phyloP scores from a whole-genome alignment of 1,139 yeast genomes.

The Candida labiduridarum region DNA sequence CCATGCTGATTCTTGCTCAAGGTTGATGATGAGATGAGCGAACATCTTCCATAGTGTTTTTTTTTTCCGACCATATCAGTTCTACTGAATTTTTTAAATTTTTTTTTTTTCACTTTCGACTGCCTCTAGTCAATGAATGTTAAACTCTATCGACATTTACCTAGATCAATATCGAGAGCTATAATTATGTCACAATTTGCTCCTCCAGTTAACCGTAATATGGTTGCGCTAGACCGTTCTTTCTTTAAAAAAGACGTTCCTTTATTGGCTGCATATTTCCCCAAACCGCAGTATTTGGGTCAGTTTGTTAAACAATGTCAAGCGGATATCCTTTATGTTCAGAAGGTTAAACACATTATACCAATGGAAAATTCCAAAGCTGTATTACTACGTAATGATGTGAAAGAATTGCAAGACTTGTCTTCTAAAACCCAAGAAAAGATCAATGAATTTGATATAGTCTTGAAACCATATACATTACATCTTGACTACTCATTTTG shows the following conservation, averaged over 20 bases:
- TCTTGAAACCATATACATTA: constrained; percentile 56
- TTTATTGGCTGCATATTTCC: constrained; percentile 67
- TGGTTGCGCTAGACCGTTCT: constrained; percentile 65
- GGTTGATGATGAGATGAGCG: constrained; percentile 11
- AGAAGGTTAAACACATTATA: constrained; percentile 68
- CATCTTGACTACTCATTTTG: constrained; percentile 74
- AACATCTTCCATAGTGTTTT: background rate
- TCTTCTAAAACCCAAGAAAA: constrained; percentile 43
- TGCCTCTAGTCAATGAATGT: constrained; percentile 7
- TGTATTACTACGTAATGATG: constrained; percentile 51
- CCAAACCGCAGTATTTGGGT: constrained; percentile 65
- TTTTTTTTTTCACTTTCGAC: background rate
- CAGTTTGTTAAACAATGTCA: constrained; percentile 54
- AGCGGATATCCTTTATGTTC: constrained; percentile 60
- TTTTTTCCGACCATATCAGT: background rate
- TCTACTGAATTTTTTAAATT: background rate
- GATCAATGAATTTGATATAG: constrained; percentile 49
- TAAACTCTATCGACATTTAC: constrained; percentile 10
- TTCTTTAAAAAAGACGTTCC: constrained; percentile 60
- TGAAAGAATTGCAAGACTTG: constrained; percentile 27
- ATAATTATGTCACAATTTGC: constrained; percentile 37
- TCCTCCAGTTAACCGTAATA: constrained; percentile 72
- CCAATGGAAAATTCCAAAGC: constrained; percentile 56
- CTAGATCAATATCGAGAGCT: constrained; percentile 30
- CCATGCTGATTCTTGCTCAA: constrained; percentile 17